Evolutionary conservation across 1,284 basidiomycete species (phyloP), one percentile per base, ranked within the genome.

Genomic region (Mycena sp.): DNA sequence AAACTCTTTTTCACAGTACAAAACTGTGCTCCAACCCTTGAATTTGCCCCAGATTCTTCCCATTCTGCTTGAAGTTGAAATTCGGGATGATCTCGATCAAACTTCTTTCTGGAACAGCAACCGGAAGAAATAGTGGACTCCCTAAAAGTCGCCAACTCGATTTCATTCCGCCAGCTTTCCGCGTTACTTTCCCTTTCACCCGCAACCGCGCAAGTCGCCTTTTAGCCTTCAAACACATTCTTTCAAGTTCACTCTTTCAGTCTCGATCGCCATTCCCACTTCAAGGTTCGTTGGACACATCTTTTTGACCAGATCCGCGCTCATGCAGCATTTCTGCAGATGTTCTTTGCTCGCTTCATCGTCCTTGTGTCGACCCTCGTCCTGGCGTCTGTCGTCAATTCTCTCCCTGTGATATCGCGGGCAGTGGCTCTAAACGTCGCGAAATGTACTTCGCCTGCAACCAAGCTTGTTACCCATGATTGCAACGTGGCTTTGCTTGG

Each of bases 401-500:
- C 68, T 2, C 58, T 60, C 43, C 68, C 68, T 3, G 29, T 67
- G 58, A 41, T 26, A 41, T 21, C 59, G 17, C 65, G 64, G 25
- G 62, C 62, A 3, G 21, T 53, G n/a, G 61, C 64, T 17, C 28
- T 68, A 23, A 67, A 68, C 51, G 63, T 67, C 6, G 67, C 67
- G 19, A 63, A 29, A 12, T 68, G 67, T 43, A 70, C 67, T 19
- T 40, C 54, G 37, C 64, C 62, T 21, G 32, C 67, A 7, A 58
- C 52, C 17, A 19, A 67, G 50, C 63, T 70, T 25, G 58, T 68
- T 1, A 38, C 45, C 23, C 68, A 69, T 32, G 68, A 69, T 40
- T 69, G 68, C 48, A 60, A 69, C 48, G 68, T 69, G 26, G 68
- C 68, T n/a, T 51, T 69, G 26, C 66, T 69, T 35, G 66, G 66